These are phyloP conservation scores for Parathielavia hyrcaniae DNA, from an alignment of 495 filamentous ascomycete genomes.

Conservation along the genomic window DNA sequence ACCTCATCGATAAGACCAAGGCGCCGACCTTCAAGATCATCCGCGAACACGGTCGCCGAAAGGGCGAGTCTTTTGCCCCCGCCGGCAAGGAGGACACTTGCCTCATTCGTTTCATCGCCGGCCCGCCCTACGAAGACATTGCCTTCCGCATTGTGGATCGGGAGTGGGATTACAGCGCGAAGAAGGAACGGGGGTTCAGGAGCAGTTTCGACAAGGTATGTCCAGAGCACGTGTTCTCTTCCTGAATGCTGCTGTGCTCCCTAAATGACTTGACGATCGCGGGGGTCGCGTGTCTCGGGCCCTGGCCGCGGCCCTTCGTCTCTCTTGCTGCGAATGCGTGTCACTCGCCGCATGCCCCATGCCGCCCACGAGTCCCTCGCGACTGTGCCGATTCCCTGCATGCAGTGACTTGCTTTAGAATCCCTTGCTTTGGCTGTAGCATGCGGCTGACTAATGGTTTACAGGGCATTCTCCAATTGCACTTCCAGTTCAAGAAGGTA, in stretches of 20 bases:
- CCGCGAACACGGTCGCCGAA: constrained; percentile 78
- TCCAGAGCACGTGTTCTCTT: constrained; percentile 19
- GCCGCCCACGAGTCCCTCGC: no score
- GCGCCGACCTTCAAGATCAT: constrained; percentile 94
- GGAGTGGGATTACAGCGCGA: constrained; percentile 98
- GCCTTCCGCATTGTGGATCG: constrained; percentile 97
- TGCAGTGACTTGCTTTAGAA: constrained; percentile 6
- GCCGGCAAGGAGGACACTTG: constrained; percentile 99
- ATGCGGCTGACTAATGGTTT: constrained; percentile 22
- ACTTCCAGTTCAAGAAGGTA: constrained; percentile 94
- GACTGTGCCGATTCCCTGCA: not conserved
- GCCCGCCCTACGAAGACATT: constrained; percentile 93
- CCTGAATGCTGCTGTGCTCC: constrained; percentile 9
- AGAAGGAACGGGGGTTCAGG: constrained; percentile 88
- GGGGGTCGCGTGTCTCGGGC: constrained; percentile 12
- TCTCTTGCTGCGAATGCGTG: constrained; percentile 12
- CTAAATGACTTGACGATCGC: not conserved
- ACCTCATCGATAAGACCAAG: constrained; percentile 92
- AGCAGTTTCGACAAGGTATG: constrained; percentile 96
- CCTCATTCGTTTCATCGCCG: constrained; percentile 90
- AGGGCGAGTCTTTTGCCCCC: constrained; percentile 86
- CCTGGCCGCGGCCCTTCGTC: constrained; percentile 14
- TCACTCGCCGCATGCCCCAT: constrained; percentile 13
- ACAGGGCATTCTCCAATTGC: constrained; percentile 90
- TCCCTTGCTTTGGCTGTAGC: not conserved